Evolutionary conservation across 495 filamentous ascomycete genomes (phyloP).

Genomic region (Talaromyces proteolyticus): DNA sequence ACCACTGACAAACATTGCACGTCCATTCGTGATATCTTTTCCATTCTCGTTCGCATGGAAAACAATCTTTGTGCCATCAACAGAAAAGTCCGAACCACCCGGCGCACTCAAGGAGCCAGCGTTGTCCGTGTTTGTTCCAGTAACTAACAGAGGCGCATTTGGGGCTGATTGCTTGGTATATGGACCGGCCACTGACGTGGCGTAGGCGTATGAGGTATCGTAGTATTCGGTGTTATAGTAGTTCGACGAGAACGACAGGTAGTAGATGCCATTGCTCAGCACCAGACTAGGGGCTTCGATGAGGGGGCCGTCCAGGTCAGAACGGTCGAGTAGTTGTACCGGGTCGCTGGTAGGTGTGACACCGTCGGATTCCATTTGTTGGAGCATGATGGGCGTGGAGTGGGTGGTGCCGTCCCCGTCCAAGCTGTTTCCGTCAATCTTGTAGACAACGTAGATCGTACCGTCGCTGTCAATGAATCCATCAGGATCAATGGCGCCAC

Average conservation of each 20-base stretch:
- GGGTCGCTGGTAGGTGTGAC: conserved; percentile 40
- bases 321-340: conserved; percentile 45
- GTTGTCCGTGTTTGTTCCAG: conserved; percentile 21
- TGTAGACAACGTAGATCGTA: conserved; percentile 51
- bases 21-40: conserved; percentile 6
- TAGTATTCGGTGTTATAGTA: conserved; percentile 47
- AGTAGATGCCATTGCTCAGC: conserved; percentile 39
- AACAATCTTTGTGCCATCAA: conserved; percentile 36
- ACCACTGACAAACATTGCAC: conserved; percentile 26
- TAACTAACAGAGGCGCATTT: conserved; percentile 25
- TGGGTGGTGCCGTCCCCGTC: conserved; percentile 49
- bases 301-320: conserved; percentile 47
- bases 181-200: conserved; percentile 34
- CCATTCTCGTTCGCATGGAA: conserved; percentile 41
- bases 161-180: conserved; percentile 19
- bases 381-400: conserved; percentile 51
- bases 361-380: conserved; percentile 48
- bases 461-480: conserved; percentile 45
- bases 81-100: conserved; percentile 43
- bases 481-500: conserved; percentile 52
- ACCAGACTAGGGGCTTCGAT: conserved; percentile 55
- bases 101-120: conserved; percentile 29
- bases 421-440: conserved; percentile 53
- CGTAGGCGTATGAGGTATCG: conserved; percentile 49
- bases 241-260: conserved; percentile 56